Base-by-base conservation (phyloP, 2,329 filamentous ascomycete species). In the Trichoderma gracile region DNA sequence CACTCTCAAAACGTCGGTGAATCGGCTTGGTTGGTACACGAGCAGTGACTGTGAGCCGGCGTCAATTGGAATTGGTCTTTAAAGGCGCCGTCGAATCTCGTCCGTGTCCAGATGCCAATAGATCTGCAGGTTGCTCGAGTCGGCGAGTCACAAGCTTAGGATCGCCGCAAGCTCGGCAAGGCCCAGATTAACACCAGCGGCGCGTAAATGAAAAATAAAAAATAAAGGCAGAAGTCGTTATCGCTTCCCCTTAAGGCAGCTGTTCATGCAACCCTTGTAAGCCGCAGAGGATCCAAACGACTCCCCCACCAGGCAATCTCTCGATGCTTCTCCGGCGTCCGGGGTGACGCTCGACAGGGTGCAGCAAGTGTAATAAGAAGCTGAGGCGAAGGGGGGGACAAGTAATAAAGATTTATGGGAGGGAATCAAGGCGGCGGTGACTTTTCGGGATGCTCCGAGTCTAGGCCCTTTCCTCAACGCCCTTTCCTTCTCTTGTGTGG, bases 261-360 rank as follows among this genome's bases (percentile, higher is more conserved):
- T 61, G 49, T 61, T 61, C 58, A 61, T 61, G 58, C 38, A 61
- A 50, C 58, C 57, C 58, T 53, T 53, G 58, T 27, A 61, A 54
- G 15, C 23, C 25, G 21, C 40, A 42, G 15, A 27, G 49, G 58
- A 61, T 54, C 47, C 49, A 23, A 21, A 45, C 47, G 58, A 19
- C 4, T 53, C 58, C 58, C 58, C 58, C 58, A 53, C 58, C 58
- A 45, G 47, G 58, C 42, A 61, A 61, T 61, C 58, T 61, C 58
- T 61, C 40, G 58, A 61, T 53, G 47, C 19, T 17, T 12, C 45
- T 49, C 45, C 56, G 30, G 21, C 27, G 25, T n/a, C 58, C 25
- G 4, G 42, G 58, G 47, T 61, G 49, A 61, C 58, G 58, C 54
- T 38, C 49, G 58, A 52, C 58, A 46, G 17, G 49, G 49, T 42